Percentiles rank a stretch among this genome's conserved stretches.
These are phyloP conservation scores for Arctium minus DNA, from an alignment of 129 eudicot species.

Conservation along the genomic window DNA sequence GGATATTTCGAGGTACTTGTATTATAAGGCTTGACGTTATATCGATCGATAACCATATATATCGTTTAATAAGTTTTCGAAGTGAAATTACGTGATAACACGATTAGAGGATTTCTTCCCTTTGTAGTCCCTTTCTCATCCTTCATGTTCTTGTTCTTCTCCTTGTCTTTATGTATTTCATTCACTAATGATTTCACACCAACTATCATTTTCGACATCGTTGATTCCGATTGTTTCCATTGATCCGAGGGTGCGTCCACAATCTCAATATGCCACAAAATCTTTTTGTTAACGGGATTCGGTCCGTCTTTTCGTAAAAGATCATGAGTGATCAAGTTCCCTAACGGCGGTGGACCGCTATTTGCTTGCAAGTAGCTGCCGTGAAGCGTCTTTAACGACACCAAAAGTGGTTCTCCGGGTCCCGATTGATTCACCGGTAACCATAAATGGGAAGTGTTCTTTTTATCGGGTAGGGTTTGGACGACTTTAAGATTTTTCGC, in stretches of 20 bases:
- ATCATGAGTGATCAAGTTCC: slow-evolving; percentile 40
- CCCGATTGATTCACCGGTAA: slow-evolving; percentile 20
- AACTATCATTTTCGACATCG: slow-evolving; percentile 13
- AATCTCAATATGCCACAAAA: slow-evolving; percentile 39
- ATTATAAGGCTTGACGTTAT: background rate
- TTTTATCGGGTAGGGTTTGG: slow-evolving; percentile 32
- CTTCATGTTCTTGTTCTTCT: slow-evolving; percentile 18
- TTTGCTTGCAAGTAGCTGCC: slow-evolving; percentile 35
- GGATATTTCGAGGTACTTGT: background rate
- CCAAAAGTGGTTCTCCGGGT: background rate
- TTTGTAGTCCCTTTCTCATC: slow-evolving; percentile 31
- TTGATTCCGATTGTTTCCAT: slow-evolving; percentile 20
- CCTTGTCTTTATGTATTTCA: slow-evolving; percentile 21
- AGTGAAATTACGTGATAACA: slow-evolving; percentile 15
- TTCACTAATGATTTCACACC: slow-evolving; percentile 20
- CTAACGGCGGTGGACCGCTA: slow-evolving; percentile 29
- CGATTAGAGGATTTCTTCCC: slow-evolving; percentile 5
- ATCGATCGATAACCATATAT: background rate
- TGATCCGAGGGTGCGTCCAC: slow-evolving; percentile 25
- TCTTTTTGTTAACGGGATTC: slow-evolving; percentile 17
- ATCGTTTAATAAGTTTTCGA: slow-evolving; percentile 16
- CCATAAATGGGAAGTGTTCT: slow-evolving; percentile 32
- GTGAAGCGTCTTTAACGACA: slow-evolving; percentile 30
- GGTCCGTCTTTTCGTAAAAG: slow-evolving; percentile 14
- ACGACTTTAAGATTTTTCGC: slow-evolving; percentile 30